Conservation (phyloP, 1,284 basidiomycete species). For the Ceratobasidium sp. region DNA sequence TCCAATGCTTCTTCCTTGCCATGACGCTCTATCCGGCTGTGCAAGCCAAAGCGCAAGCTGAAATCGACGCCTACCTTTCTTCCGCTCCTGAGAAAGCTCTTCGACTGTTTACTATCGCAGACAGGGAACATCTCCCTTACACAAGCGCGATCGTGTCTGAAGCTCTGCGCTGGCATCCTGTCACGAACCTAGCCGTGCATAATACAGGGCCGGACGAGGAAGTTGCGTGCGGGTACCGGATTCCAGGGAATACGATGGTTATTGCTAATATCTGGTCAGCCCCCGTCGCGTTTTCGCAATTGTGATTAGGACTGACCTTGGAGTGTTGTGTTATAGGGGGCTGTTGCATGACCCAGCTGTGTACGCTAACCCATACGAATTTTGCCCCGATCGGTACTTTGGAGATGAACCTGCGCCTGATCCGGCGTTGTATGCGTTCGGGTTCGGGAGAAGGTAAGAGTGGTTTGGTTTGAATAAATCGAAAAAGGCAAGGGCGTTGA, state of each 20-base stretch:
- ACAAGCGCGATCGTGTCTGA: constrained; percentile 50
- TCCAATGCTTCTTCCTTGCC: constrained; percentile 51
- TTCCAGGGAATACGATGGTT: constrained; percentile 12
- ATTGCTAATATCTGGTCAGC: constrained; percentile 22
- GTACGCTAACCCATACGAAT: background rate
- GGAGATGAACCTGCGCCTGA: constrained; percentile 11
- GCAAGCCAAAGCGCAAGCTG: constrained; percentile 54
- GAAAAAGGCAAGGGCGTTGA: background rate
- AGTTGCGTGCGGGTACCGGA: background rate
- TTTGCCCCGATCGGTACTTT: constrained; percentile 10
- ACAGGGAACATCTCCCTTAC: constrained; percentile 49
- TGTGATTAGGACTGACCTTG: too few species aligned
- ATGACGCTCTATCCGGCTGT: constrained; percentile 56
- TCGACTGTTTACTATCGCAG: constrained; percentile 50
- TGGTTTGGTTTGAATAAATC: background rate
- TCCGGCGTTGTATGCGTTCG: constrained; percentile 13
- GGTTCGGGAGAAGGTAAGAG: constrained; percentile 31
- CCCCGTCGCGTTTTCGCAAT: too few species aligned
- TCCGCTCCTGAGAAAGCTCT: background rate
- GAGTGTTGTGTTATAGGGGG: background rate
- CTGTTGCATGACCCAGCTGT: constrained; percentile 3
- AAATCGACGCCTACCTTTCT: constrained; percentile 53
- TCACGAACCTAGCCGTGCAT: constrained; percentile 20
- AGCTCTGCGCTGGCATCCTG: constrained; percentile 51
- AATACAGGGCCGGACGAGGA: constrained; percentile 9